Conservation (phyloP, 1,284 basidiomycete genomes). For the Xerocomus nothofagi region DNA sequence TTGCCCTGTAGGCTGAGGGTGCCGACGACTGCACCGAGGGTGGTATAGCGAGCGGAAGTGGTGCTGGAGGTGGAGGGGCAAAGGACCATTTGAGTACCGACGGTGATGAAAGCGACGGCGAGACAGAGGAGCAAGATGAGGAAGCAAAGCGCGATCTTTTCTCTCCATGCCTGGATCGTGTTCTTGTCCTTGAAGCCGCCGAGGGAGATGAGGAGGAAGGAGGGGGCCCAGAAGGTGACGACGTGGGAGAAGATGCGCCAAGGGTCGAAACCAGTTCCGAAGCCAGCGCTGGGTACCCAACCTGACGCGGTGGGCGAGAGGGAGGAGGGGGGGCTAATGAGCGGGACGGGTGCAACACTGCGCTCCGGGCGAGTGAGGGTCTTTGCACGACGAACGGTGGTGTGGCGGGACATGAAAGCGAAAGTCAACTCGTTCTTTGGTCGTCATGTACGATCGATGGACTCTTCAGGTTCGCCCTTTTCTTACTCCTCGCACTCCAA, state of each 20-base stretch:
- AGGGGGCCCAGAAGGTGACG: conserved; percentile 91
- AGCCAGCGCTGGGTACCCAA: conserved; percentile 29
- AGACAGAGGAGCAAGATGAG: conserved; percentile 81
- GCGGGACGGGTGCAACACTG: conserved; percentile 87
- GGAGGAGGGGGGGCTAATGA: conserved; percentile 76
- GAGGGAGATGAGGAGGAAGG: conserved; percentile 68
- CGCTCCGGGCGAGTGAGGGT: conserved; percentile 96
- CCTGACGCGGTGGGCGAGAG: conserved; percentile 40
- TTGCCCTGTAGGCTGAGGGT: conserved; percentile 79
- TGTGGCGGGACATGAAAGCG: conserved; percentile 49
- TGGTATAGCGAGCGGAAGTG: conserved; percentile 66
- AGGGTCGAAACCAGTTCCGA: conserved; percentile 56
- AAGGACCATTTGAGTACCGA: conserved; percentile 90
- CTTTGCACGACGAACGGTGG: conserved; percentile 81
- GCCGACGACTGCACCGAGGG: conserved; percentile 56
- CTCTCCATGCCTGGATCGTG: conserved; percentile 92
- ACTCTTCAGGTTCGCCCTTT: conserved; percentile 15
- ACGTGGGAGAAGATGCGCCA: conserved; percentile 84
- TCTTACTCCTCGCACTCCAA: no score
- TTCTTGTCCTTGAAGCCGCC: conserved; percentile 82
- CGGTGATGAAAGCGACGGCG: conserved; percentile 88
- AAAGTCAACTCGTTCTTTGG: no score
- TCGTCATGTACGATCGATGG: conserved; percentile 23
- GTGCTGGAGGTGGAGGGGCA: conserved; percentile 71
- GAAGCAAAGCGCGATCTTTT: conserved; percentile 93